phyloP scores from a whole-genome alignment of 208 protist genomes.

The Tetramitus jugosus region DNA sequence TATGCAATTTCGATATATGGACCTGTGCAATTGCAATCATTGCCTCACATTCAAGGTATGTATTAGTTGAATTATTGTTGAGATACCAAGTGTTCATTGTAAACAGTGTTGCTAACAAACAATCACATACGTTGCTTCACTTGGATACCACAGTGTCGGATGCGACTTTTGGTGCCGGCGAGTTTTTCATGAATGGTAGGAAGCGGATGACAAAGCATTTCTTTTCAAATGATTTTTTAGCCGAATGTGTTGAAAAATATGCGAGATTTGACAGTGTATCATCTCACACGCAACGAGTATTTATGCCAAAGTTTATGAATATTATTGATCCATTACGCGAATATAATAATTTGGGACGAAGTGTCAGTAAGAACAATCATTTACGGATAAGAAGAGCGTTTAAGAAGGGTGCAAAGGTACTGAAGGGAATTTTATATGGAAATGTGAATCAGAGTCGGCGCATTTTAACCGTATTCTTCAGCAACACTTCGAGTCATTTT shows the following conservation, averaged over 20 bases:
- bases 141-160: no score
- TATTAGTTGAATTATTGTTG: no score
- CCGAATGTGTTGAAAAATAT: not conserved
- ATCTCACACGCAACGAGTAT: not conserved
- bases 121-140: no score
- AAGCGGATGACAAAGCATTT: not conserved
- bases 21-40: not conserved
- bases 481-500: no score
- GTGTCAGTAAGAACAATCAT: constrained; percentile 12
- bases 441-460: not conserved
- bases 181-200: not conserved
- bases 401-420: not conserved
- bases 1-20: not conserved
- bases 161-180: not conserved
- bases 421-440: constrained; percentile 21
- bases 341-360: constrained; percentile 69
- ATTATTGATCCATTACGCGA: constrained; percentile 76
- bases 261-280: not conserved
- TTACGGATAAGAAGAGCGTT: constrained; percentile 17
- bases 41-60: not conserved
- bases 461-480: not conserved
- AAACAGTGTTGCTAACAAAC: no score
- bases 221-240: not conserved
- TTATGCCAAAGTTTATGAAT: constrained; percentile 65
- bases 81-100: no score